Base-by-base conservation (phyloP, 106 monocot genomes). In the Allium fistulosum region DNA sequence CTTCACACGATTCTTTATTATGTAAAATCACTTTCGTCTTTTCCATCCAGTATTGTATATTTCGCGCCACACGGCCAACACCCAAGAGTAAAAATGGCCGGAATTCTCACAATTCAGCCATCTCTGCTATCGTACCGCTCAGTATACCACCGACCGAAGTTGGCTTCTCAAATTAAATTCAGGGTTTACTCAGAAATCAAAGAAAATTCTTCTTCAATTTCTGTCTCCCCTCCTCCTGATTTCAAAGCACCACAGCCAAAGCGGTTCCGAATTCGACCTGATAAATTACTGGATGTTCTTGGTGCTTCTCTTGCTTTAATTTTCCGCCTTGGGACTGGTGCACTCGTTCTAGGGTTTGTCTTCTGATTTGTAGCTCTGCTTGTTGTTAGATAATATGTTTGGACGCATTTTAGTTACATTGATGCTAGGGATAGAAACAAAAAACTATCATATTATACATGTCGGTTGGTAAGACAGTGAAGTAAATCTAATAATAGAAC, bases 281-380 rank as follows among this genome's bases (percentile, higher is more conserved):
- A 74, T 46, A 74, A 59, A 50, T 66, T 74, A 57, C 58, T 74
- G 11, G 74, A 74, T 55, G 63, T 74, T 9, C 48, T 66, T 11
- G 74, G 74, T 47, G 57, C 65, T 66, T 57, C 74, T 49, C 74
- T 74, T 6, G 65, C 74, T 7, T 16, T 74, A 18, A 57, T 18
- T 5, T 66, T 74, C 66, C 74, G 66, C 58, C 74, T 74, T 47
- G 74, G 74, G 13, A 74, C 66, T 8, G 74, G 73, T 2, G 74
- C 66, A 47, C 51, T 74, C 49, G 66, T 66, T 74, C 66, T 57
- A 65, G 66, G 74, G 74, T 74, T 65, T 66, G 66, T 47, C 7
- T 4, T 13, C n/a, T n/a, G 62, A 62, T 22, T 17, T 17, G 27
- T 13, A 37, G n/a, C 28, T 16, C 8, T 6, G 17, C 59, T 59